Percentiles rank a stretch among this genome's conserved stretches.
phyloP scores from a whole-genome alignment of 2,329 filamentous ascomycete species.

The Tolypocladium amazonense region DNA sequence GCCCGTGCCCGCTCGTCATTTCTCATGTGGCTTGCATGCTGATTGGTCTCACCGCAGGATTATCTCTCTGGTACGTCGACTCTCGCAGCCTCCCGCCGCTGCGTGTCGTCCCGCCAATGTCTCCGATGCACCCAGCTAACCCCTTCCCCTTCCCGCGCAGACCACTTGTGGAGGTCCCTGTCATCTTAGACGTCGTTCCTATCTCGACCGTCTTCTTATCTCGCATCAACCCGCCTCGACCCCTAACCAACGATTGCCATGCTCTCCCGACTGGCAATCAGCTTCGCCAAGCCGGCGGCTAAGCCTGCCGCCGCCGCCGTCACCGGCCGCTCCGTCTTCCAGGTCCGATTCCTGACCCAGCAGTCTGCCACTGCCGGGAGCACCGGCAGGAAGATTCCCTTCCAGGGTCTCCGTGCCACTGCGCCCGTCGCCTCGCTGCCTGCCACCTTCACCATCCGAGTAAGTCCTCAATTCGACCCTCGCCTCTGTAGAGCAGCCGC shows the following conservation, averaged over 20 bases:
- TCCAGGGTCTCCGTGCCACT: slow-evolving; percentile 45
- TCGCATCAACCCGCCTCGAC: slow-evolving; percentile 2
- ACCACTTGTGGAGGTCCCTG: slow-evolving; percentile 32
- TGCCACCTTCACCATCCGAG: slow-evolving; percentile 90
- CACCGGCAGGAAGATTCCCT: slow-evolving; percentile 58
- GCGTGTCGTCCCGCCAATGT: slow-evolving; percentile 6
- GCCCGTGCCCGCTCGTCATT: slow-evolving; percentile 1
- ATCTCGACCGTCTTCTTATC: slow-evolving; percentile 10
- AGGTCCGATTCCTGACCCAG: slow-evolving; percentile 23
- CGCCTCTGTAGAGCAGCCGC: background rate
- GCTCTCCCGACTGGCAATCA: slow-evolving; percentile 47
- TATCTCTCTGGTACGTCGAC: slow-evolving; percentile 59
- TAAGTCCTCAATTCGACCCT: slow-evolving; percentile 28
- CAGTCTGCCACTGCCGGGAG: slow-evolving; percentile 50
- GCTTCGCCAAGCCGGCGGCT: slow-evolving; percentile 42
- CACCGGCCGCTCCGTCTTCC: slow-evolving; percentile 26
- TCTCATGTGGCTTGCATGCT: slow-evolving; percentile 22
- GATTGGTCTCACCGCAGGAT: slow-evolving; percentile 43
- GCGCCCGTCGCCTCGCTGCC: slow-evolving; percentile 45
- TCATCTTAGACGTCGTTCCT: slow-evolving; percentile 16
- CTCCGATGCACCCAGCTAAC: slow-evolving; percentile 9
- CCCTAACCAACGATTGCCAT: slow-evolving; percentile 28
- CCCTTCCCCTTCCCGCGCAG: slow-evolving; percentile 10
- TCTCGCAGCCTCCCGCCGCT: slow-evolving; percentile 3
- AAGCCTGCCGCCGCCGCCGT: slow-evolving; percentile 29